These are phyloP conservation scores for Datura wrightii DNA, from an alignment of 257 asterid genomes.

Conservation along the genomic window DNA sequence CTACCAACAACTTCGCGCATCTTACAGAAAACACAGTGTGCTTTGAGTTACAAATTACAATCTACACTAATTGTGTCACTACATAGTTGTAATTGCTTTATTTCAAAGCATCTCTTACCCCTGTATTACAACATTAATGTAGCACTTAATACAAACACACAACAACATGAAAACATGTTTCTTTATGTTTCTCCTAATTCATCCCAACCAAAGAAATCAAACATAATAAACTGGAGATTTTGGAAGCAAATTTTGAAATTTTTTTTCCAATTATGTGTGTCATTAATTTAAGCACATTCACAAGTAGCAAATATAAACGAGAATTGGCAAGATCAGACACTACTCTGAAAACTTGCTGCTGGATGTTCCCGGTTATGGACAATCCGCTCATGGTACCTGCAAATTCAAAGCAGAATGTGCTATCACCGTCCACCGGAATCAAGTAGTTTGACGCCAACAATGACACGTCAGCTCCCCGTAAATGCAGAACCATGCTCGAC, in stretches of 20 bases:
- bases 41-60: neutral
- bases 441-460: slow-evolving; percentile 87
- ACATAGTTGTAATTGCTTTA: neutral
- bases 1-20: neutral
- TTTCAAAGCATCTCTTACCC: neutral
- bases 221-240: neutral
- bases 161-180: neutral
- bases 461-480: slow-evolving; percentile 75
- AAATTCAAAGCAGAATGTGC: slow-evolving; percentile 88
- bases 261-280: neutral
- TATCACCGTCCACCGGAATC: slow-evolving; percentile 78
- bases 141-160: slow-evolving; percentile 31
- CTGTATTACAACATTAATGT: neutral
- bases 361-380: slow-evolving; percentile 55
- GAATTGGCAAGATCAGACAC: slow-evolving; percentile 48
- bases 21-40: neutral
- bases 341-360: slow-evolving; percentile 55
- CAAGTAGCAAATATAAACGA: slow-evolving; percentile 49
- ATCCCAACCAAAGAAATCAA: neutral
- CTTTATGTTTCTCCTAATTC: neutral
- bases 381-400: slow-evolving; percentile 77
- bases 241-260: neutral
- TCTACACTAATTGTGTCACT: neutral
- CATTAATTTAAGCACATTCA: slow-evolving; percentile 42
- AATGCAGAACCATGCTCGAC: slow-evolving; percentile 86